These are phyloP conservation scores for Fusarium avenaceum DNA, from an alignment of 2,329 filamentous ascomycete genomes.

Conservation along the genomic window DNA sequence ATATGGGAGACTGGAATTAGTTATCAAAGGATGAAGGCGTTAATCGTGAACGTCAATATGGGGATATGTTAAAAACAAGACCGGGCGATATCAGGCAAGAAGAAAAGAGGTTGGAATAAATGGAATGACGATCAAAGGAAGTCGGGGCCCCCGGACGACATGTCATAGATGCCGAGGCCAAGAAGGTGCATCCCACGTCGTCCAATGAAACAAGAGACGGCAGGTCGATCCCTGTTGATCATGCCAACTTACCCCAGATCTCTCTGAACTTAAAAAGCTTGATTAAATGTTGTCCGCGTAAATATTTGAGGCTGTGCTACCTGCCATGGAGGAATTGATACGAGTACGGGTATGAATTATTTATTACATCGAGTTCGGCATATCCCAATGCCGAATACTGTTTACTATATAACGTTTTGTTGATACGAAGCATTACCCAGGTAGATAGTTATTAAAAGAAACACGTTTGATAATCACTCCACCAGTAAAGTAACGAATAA, in stretches of 20 bases:
- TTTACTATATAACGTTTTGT: too few relatives aligned
- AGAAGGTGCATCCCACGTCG: conserved; percentile 8
- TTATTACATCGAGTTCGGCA: too few relatives aligned
- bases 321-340: background rate
- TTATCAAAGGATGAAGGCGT: conserved; percentile 12
- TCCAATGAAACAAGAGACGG: conserved; percentile 18
- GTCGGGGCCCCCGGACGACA: conserved; percentile 7
- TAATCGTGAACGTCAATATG: conserved; percentile 6
- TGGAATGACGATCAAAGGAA: conserved; percentile 3
- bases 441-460: too few relatives aligned
- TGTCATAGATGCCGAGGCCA: conserved; percentile 20
- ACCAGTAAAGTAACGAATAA: too few relatives aligned
- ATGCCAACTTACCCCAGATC: conserved; percentile 22
- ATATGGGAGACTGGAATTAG: background rate
- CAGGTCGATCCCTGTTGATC: conserved; percentile 15
- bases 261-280: conserved; percentile 10
- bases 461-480: too few relatives aligned
- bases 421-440: too few relatives aligned
- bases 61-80: conserved; percentile 2
- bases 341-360: too few relatives aligned
- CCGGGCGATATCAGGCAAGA: background rate
- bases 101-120: background rate
- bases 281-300: conserved; percentile 2
- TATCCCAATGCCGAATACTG: too few relatives aligned
- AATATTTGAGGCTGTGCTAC: conserved; percentile 15